A percentile compares a stretch with the other conserved stretches of the same genome.
Conservation (phyloP, 768 basidiomycete species). For the Phylloporus sp. region DNA sequence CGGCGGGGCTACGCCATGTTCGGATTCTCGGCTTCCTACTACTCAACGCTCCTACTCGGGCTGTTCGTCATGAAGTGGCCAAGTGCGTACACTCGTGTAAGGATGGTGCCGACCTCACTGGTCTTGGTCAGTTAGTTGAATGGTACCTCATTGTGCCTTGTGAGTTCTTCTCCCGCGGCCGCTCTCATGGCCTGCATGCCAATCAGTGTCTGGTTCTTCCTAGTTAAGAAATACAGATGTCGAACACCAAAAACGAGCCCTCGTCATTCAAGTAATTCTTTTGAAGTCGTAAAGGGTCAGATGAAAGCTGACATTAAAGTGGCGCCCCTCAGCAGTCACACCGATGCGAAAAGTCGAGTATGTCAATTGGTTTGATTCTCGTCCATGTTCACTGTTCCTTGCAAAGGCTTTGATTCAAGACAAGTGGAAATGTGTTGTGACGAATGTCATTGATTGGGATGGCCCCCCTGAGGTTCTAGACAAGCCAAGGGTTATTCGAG, state of each 20-base stretch:
- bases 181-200: neutral
- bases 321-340: conserved; percentile 2
- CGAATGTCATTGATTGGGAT: conserved; percentile 21
- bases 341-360: conserved; percentile 2
- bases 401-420: conserved; percentile 36
- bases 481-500: neutral
- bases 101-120: neutral
- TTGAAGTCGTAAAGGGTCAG: conserved; percentile 2
- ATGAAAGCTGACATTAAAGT: neutral
- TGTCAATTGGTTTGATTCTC: neutral
- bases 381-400: neutral
- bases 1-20: neutral
- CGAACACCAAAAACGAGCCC: conserved; percentile 19
- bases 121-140: conserved; percentile 10
- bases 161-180: neutral
- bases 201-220: neutral
- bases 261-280: conserved; percentile 17
- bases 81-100: conserved; percentile 2
- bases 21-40: conserved; percentile 7
- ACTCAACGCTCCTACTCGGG: conserved; percentile 1
- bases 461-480: neutral
- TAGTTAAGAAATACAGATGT: conserved; percentile 15
- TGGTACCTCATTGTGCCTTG: conserved; percentile 2
- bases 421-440: conserved; percentile 32
- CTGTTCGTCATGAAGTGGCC: conserved; percentile 1